Base-by-base conservation (phyloP, 345 rosid species). In the Conringia planisiliqua region DNA sequence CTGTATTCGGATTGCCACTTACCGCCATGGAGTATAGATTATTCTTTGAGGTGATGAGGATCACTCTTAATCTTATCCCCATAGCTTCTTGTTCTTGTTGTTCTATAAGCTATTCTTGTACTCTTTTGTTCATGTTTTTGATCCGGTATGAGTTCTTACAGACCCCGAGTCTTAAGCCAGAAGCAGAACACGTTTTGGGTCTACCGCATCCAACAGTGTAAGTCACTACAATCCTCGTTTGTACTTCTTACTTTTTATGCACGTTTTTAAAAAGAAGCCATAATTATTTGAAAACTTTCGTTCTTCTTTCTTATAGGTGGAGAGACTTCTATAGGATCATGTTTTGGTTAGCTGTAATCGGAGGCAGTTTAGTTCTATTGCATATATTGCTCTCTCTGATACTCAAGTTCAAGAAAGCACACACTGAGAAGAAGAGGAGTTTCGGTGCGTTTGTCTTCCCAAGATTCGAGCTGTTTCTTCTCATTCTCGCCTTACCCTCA, bases 301-400 rank as follows among this genome's bases (percentile, higher is more conserved):
- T 66, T 14, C 5, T 54, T 78, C 22, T 72, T 67, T 67, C 43
- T 44, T 83, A 70, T 66, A 93, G 97, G 85, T 90, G 98, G 98
- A 87, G 82, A 81, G 87, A 88, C 66, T 94, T 94, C 55, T 60
- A 82, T 17, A 85, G 97, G 85, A 88, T 87, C 79, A 83, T 91
- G 96, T 94, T 94, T 85, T 94, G 96, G 97, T 59, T 90, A 68
- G 87, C 95, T n/a, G 72, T 88, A 42, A 83, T 88, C 36, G 81
- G 85, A 56, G 91, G 89, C 39, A 79, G 96, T 82, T 84, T 88
- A 71, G n/a, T 87, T 13, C 76, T 91, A 35, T 54, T 91, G 24
- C 97, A 93, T 80, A 70, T 66, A 62, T 52, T 87, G 59, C 79
- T 89, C 20, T 72, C 83, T 33, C 55, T 87, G 35, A 72, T 89